Evolutionary conservation across 441 rosid genomes (phyloP), one percentile per base, ranked within the genome.

Genomic region (Gossypium davidsonii): DNA sequence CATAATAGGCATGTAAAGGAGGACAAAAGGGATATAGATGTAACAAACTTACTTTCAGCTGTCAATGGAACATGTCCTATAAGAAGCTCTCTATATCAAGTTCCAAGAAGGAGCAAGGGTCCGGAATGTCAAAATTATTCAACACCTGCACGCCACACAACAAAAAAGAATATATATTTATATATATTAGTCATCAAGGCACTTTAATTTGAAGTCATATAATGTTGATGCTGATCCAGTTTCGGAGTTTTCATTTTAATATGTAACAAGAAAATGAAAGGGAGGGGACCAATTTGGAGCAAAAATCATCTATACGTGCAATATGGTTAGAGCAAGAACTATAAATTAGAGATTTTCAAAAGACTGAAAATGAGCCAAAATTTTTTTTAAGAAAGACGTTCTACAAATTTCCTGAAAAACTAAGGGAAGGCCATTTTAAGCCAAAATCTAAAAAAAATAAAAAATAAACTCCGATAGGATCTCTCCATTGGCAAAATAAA

Each of bases 91-190:
- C 82, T 0, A 91, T 81, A 81, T 89, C 85, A 17, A 95, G 75
- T 81, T 91, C 98, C 83, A 91, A 71, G 79, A 79, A 93, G 9
- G 98, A 87, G 80, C 98, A 93, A 0, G 98, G 99, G 83, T 95
- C 94, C 1, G 83, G 75, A 49, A 92, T 87, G 74, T 87, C 96
- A 14, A 95, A 95, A 79, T 90, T 95, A 78, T 76, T 82, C 87
- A 95, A 78, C 70, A 90, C 97, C 98, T 95, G 88, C 58, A 56
- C 4, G 49, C 61, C 44, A 51, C 15, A 67, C 11, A 6, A 25
- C 60, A 17, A 57, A 78, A 49, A 73, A 51, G 26, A n/a, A 25
- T 58, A 58, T 58, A 7, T 25, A 59, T 26, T n/a, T 2, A 37
- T 31, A 15, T 61, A 31, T 31, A 14, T 31, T 61, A 6, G 34